Conservation (phyloP, 768 basidiomycete species). For the Rhodosporidiobolus sp. region DNA sequence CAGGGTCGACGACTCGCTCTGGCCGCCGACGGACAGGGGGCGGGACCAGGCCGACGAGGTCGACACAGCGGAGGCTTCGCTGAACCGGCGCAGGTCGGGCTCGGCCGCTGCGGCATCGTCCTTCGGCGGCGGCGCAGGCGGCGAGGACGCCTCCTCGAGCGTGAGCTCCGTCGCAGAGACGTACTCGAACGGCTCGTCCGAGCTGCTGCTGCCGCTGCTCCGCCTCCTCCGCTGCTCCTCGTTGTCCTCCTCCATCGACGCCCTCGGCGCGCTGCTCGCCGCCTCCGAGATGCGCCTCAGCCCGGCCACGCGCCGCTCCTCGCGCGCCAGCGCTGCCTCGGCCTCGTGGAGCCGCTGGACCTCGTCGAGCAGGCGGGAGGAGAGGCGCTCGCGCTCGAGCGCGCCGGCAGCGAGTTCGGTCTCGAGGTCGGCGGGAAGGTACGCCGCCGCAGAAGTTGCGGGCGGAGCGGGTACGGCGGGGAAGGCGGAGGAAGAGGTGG, state of each 20-base stretch:
- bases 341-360: neutral
- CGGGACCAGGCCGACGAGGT: neutral
- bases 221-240: neutral
- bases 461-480: neutral
- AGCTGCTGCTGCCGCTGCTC: neutral
- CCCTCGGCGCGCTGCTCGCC: neutral
- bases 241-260: too few relatives aligned
- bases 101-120: neutral
- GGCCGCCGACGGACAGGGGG: constrained; percentile 9
- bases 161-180: neutral
- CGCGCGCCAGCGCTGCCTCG: neutral
- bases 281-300: neutral
- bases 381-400: neutral
- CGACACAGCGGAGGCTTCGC: neutral
- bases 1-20: constrained; percentile 10
- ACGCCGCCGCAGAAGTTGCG: neutral
- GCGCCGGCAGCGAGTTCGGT: neutral
- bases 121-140: neutral
- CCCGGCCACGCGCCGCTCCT: neutral
- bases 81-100: neutral
- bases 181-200: neutral
- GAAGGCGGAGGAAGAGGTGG: neutral
- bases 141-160: neutral
- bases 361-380: constrained; percentile 12
- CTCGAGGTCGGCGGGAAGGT: neutral